Conservation (phyloP, 768 basidiomycete genomes). For the Scleroderma bovista region DNA sequence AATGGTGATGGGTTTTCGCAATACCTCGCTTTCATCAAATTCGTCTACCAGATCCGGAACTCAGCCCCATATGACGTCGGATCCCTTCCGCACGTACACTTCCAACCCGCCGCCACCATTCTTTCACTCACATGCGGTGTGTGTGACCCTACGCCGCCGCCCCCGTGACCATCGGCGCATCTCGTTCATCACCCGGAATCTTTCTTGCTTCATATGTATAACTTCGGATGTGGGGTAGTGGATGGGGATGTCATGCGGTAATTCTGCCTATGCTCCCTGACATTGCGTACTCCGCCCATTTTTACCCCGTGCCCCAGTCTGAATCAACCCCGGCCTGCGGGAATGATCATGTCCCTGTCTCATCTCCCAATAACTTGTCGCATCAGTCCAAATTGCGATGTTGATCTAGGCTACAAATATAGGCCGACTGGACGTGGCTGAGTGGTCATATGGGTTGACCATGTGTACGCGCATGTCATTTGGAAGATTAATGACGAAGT, state of each 20-base stretch:
- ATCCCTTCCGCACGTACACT: no score
- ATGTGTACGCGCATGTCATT: not conserved
- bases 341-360: not conserved
- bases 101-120: no score
- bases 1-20: no score
- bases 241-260: not conserved
- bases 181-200: not conserved
- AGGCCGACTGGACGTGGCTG: not conserved
- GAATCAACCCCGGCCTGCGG: not conserved
- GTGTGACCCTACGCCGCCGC: not conserved
- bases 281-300: not conserved
- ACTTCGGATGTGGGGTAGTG: not conserved
- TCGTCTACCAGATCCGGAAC: no score
- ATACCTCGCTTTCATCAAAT: no score
- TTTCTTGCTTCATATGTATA: not conserved
- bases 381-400: not conserved
- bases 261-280: not conserved
- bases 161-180: not conserved
- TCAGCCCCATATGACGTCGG: no score
- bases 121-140: no score
- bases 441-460: not conserved
- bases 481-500: not conserved
- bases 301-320: constrained; percentile 19
- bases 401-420: not conserved
- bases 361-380: not conserved